Conservation (phyloP, 495 filamentous ascomycete genomes). For the Aspergillus haitiensis region DNA sequence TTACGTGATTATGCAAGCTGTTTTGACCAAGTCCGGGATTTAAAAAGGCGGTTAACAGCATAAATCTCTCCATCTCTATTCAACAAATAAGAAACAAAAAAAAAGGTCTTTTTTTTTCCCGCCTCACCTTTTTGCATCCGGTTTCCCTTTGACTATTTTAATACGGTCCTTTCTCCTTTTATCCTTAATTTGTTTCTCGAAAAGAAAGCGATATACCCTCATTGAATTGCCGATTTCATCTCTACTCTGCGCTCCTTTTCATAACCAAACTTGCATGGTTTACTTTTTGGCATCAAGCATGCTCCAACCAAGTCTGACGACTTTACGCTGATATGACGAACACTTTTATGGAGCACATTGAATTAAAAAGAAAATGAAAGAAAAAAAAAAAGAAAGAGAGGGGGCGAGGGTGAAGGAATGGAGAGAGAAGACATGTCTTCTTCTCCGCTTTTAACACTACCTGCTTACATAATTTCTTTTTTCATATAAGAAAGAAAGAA, state of each 20-base stretch:
- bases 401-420: conserved; percentile 1
- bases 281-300: not conserved
- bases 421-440: not conserved
- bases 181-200: too few species aligned
- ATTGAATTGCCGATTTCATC: not conserved
- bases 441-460: not conserved
- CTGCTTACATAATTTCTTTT: too few species aligned
- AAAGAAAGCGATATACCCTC: conserved; percentile 13
- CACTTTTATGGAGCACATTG: not conserved
- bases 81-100: not conserved
- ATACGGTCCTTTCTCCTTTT: conserved; percentile 1
- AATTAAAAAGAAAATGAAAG: conserved; percentile 1
- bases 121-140: not conserved
- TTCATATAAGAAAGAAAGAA: too few species aligned
- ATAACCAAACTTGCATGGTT: not conserved
- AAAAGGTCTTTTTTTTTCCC: not conserved
- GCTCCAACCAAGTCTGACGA: conserved; percentile 3
- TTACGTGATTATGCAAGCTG: conserved; percentile 82
- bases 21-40: conserved; percentile 78
- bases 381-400: conserved; percentile 6
- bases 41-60: conserved; percentile 56
- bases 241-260: not conserved
- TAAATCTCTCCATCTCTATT: conserved; percentile 1
- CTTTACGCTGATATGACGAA: conserved; percentile 3
- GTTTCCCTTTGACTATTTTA: not conserved